These are phyloP conservation scores for Chondrus crispus DNA, from an alignment of 23 red algal genomes.

Conservation along the genomic window DNA sequence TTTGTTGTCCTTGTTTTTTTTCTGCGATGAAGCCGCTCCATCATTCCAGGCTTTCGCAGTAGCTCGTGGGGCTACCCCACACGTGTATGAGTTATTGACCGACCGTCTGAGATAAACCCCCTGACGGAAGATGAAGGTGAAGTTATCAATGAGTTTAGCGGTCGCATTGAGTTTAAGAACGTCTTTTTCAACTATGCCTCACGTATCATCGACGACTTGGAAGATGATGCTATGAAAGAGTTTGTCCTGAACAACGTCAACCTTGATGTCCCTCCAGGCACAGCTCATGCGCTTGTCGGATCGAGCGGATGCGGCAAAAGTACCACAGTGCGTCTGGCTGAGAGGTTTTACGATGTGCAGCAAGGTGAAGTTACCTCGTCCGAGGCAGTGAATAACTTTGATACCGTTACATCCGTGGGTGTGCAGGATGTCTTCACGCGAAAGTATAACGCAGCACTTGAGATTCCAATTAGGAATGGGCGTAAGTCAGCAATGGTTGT, in stretches of 20 bases:
- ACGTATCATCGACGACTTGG: slow-evolving; percentile 46
- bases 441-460: slow-evolving; percentile 50
- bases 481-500: slow-evolving; percentile 22
- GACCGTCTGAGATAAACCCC: slow-evolving; percentile 61
- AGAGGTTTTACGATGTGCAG: slow-evolving; percentile 82
- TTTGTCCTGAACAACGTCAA: slow-evolving; percentile 67
- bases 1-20: not conserved
- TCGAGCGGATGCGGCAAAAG: slow-evolving; percentile 88
- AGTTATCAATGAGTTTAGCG: slow-evolving; percentile 56
- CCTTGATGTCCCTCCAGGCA: slow-evolving; percentile 61
- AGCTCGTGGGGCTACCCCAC: slow-evolving; percentile 67
- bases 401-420: slow-evolving; percentile 69
- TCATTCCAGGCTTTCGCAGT: slow-evolving; percentile 55
- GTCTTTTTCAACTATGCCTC: slow-evolving; percentile 86
- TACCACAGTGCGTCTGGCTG: slow-evolving; percentile 82
- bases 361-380: slow-evolving; percentile 61
- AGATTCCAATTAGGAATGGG: slow-evolving; percentile 45
- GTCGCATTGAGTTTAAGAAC: slow-evolving; percentile 60
- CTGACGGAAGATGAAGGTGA: slow-evolving; percentile 45
- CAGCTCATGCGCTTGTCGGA: slow-evolving; percentile 90
- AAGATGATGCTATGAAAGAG: not conserved
- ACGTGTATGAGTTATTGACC: slow-evolving; percentile 71
- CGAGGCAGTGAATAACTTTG: slow-evolving; percentile 78
- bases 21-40: slow-evolving; percentile 32
- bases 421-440: slow-evolving; percentile 60